phyloP scores from a whole-genome alignment of 2,329 filamentous ascomycete species.

The Pseudopyricularia cyperi region DNA sequence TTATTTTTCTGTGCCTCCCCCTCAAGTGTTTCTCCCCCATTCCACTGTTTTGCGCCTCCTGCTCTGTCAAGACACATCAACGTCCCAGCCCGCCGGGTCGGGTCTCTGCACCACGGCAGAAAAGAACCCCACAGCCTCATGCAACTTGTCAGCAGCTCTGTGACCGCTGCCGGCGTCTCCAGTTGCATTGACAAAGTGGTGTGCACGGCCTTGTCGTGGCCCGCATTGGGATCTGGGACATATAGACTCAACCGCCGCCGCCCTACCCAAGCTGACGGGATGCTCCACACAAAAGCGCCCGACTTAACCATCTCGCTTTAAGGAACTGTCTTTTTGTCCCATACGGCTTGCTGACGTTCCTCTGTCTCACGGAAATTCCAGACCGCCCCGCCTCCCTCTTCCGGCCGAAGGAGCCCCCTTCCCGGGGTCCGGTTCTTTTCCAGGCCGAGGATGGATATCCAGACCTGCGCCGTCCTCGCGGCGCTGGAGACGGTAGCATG shows the following conservation, averaged over 20 bases:
- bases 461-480: constrained; percentile 1
- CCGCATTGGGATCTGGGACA: no score
- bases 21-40: not conserved
- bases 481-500: constrained; percentile 1
- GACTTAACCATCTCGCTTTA: no score
- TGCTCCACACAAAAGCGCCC: no score
- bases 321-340: no score
- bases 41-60: not conserved
- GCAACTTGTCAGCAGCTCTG: not conserved
- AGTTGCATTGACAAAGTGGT: not conserved
- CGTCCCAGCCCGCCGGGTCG: not conserved
- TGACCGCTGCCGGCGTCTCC: not conserved
- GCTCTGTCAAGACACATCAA: not conserved
- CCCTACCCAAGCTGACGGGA: no score
- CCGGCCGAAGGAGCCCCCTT: not conserved
- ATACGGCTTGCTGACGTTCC: no score
- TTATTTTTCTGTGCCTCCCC: not conserved
- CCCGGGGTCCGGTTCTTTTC: not conserved
- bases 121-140: not conserved
- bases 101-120: not conserved
- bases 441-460: constrained; percentile 1
- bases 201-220: not conserved
- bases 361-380: no score
- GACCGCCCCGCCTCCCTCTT: no score
- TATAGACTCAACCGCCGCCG: no score